Percentiles rank a stretch among this genome's conserved stretches.
phyloP scores from a whole-genome alignment of 1,284 basidiomycete genomes.

The Pisolithus thermaeus region DNA sequence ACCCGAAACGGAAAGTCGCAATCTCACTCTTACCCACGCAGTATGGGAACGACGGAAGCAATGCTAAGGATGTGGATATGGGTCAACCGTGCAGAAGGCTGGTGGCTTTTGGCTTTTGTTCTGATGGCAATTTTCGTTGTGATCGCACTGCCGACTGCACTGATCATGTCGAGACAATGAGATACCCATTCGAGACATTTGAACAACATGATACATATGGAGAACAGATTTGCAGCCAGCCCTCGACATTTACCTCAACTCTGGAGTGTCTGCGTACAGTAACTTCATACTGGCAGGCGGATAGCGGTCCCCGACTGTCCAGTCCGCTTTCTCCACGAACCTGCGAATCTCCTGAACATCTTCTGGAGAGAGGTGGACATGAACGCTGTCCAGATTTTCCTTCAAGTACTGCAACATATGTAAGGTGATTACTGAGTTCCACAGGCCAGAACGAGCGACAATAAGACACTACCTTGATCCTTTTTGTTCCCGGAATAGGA shows the following conservation, averaged over 20 bases:
- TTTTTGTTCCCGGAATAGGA: constrained; percentile 28
- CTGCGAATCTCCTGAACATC: constrained; percentile 30
- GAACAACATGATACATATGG: too few species aligned
- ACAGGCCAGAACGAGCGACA: neutral
- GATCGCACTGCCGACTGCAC: too few species aligned
- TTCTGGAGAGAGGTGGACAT: constrained; percentile 27
- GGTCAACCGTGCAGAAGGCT: constrained; percentile 15
- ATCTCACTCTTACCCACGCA: constrained; percentile 18
- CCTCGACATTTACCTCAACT: neutral
- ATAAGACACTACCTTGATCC: constrained; percentile 18
- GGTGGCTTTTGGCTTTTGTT: neutral
- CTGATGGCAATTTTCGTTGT: neutral
- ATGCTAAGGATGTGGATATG: constrained; percentile 43
- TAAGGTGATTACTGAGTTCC: neutral
- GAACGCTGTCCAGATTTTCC: constrained; percentile 33
- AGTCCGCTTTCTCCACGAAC: constrained; percentile 23
- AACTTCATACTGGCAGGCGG: neutral
- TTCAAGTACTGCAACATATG: constrained; percentile 29
- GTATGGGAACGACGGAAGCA: constrained; percentile 32
- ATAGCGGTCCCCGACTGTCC: constrained; percentile 18
- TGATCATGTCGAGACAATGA: too few species aligned
- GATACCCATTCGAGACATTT: too few species aligned
- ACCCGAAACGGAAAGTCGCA: neutral
- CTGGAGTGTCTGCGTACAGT: constrained; percentile 17
- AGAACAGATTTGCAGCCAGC: too few species aligned